These are phyloP conservation scores for Saturnispora quitensis DNA, from an alignment of 805 yeast species.

Conservation along the genomic window DNA sequence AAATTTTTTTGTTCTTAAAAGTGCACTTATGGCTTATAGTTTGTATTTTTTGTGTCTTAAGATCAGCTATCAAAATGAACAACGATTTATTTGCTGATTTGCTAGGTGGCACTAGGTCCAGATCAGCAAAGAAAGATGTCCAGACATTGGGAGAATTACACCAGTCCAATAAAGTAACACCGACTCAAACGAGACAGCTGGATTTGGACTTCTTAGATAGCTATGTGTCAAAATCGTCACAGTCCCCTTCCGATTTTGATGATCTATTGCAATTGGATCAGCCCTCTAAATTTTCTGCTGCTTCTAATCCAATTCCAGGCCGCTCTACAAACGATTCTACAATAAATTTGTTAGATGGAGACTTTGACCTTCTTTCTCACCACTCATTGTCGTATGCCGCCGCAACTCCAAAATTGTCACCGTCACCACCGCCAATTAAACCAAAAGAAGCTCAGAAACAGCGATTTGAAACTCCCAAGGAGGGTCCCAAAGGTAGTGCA, in stretches of 20 bases:
- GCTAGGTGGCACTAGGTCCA: slow-evolving; percentile 22
- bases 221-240: slow-evolving; percentile 6
- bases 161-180: not conserved
- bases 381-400: not conserved
- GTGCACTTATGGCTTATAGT: not conserved
- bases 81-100: slow-evolving; percentile 37
- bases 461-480: not conserved
- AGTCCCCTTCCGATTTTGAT: not conserved
- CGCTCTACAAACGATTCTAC: not conserved
- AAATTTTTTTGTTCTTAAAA: slow-evolving; percentile 4
- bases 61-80: not conserved
- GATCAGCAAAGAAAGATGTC: slow-evolving; percentile 11
- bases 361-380: not conserved
- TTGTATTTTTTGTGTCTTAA: not conserved
- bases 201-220: slow-evolving; percentile 26
- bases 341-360: not conserved
- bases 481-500: not conserved
- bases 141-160: not conserved
- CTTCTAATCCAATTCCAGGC: not conserved
- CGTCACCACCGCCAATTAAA: not conserved
- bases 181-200: slow-evolving; percentile 16
- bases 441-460: not conserved
- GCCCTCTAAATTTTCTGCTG: not conserved
- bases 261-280: not conserved
- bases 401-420: not conserved